phyloP scores from a whole-genome alignment of 352 stramenopile species.

The Peronospora farinosa region DNA sequence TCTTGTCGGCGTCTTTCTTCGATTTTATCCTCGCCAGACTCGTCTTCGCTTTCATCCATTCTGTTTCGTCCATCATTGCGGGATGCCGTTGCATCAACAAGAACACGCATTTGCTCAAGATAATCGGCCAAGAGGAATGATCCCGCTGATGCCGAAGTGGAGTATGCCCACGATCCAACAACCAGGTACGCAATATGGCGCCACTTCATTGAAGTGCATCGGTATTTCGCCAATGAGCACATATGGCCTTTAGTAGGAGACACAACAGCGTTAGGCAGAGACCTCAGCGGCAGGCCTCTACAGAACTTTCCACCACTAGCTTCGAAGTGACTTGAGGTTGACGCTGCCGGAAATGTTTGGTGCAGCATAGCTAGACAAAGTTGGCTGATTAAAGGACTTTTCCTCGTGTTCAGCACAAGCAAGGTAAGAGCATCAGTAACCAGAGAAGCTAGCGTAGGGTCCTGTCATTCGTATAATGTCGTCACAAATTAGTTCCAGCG shows the following conservation, averaged over 20 bases:
- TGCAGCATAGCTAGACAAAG: slow-evolving; percentile 58
- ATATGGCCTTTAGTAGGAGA: slow-evolving; percentile 27
- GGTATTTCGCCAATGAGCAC: slow-evolving; percentile 43
- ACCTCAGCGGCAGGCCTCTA: slow-evolving; percentile 26
- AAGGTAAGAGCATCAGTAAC: slow-evolving; percentile 34
- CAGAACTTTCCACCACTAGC: slow-evolving; percentile 14
- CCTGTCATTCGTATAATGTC: slow-evolving; percentile 23
- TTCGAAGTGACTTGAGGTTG: slow-evolving; percentile 11
- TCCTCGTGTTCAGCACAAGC: slow-evolving; percentile 41
- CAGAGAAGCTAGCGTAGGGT: slow-evolving; percentile 41
- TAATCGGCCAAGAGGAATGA: slow-evolving; percentile 37
- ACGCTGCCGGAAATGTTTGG: slow-evolving; percentile 37
- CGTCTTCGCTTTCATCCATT: slow-evolving; percentile 21
- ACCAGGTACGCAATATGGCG: slow-evolving; percentile 48
- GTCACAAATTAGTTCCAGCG: slow-evolving; percentile 1
- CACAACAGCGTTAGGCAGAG: slow-evolving; percentile 29
- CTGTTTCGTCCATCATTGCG: slow-evolving; percentile 2
- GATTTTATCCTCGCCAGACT: slow-evolving; percentile 27
- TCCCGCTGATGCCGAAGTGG: slow-evolving; percentile 23
- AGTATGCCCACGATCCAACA: slow-evolving; percentile 51
- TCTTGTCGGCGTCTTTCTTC: slow-evolving; percentile 25
- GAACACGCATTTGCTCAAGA: slow-evolving; percentile 39
- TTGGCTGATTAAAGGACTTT: slow-evolving; percentile 36
- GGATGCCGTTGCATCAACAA: slow-evolving; percentile 30
- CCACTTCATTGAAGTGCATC: slow-evolving; percentile 38